Evolutionary conservation across 305 asterid genomes (phyloP), one percentile per base, ranked within the genome.

Genomic region (Euphrasia arctica): DNA sequence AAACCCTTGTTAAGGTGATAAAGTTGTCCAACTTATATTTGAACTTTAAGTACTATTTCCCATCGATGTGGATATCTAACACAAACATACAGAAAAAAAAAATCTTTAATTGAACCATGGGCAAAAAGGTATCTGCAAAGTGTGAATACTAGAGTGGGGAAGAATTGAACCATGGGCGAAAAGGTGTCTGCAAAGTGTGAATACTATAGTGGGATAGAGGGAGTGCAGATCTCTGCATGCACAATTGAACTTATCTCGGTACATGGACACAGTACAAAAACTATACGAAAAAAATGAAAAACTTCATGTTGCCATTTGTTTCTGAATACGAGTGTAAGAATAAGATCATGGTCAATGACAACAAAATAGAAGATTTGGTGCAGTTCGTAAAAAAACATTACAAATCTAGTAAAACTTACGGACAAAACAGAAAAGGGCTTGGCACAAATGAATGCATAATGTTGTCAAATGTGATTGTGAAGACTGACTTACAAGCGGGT

Each of bases 61-160:
- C 27, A 25, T 25, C 27, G 27, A 25, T 25, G 27, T 25, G 27
- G 27, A 25, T 25, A 25, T 25, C 27, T 25, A 25, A 25, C 27
- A 25, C 27, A 25, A 57, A 60, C 50, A 63, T 43, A 66, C 51
- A 59, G 5, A 12, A 1, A 60, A 59, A 28, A 48, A 14, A 27
- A 43, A n/a, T 59, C 62, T 54, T 62, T 63, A 49, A 55, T 54
- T 74, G 69, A 55, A 58, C 66, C 72, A 69, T 47, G 34, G 42
- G 50, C 43, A 28, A 45, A 13, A 36, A 27, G 66, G 43, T 57
- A 22, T 60, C 69, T 45, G 54, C 55, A 58, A 43, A 12, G 10
- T 43, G 62, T 25, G 27, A 25, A 25, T 25, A 25, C 27, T 25
- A 25, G 27, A 25, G 27, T 25, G 2, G 27, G 27, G 27, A 25